Conservation (phyloP, 331 rosid species). For the Stylosanthes scabra region DNA sequence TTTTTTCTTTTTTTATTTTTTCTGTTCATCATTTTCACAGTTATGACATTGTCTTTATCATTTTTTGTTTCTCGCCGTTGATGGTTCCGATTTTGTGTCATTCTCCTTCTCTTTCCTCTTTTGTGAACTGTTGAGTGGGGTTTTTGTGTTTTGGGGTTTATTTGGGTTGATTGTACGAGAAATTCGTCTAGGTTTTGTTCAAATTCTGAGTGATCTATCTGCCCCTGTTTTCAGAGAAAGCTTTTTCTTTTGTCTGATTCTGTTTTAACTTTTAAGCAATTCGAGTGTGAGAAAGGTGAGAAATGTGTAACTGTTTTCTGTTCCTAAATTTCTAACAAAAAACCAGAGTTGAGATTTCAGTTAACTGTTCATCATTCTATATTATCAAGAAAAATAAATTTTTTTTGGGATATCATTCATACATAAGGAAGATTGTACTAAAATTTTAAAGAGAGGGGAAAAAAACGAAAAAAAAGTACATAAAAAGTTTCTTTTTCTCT, state of each 20-base stretch:
- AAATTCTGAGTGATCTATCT: slow-evolving; percentile 34
- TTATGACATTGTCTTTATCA: background rate
- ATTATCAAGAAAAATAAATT: background rate
- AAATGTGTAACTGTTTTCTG: slow-evolving; percentile 2
- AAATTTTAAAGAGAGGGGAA: background rate
- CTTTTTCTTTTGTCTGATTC: background rate
- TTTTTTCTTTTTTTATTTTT: slow-evolving; percentile 16
- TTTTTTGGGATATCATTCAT: slow-evolving; percentile 4
- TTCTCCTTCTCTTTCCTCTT: background rate
- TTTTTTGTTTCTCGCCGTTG: background rate
- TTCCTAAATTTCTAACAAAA: background rate
- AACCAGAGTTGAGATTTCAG: background rate
- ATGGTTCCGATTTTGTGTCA: slow-evolving; percentile 5
- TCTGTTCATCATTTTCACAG: slow-evolving; percentile 26
- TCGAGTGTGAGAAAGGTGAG: slow-evolving; percentile 20
- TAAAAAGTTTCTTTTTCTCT: background rate
- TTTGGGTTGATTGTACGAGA: slow-evolving; percentile 34
- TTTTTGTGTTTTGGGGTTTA: slow-evolving; percentile 7
- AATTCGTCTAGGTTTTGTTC: slow-evolving; percentile 38
- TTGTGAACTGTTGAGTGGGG: slow-evolving; percentile 1
- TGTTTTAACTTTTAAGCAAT: background rate
- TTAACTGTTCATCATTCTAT: background rate
- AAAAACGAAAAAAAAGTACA: background rate
- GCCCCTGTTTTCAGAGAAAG: slow-evolving; percentile 14
- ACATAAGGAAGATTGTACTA: slow-evolving; percentile 4